Base-by-base conservation (phyloP, 805 yeast genomes). In the Saccharomycopsis capsularis region DNA sequence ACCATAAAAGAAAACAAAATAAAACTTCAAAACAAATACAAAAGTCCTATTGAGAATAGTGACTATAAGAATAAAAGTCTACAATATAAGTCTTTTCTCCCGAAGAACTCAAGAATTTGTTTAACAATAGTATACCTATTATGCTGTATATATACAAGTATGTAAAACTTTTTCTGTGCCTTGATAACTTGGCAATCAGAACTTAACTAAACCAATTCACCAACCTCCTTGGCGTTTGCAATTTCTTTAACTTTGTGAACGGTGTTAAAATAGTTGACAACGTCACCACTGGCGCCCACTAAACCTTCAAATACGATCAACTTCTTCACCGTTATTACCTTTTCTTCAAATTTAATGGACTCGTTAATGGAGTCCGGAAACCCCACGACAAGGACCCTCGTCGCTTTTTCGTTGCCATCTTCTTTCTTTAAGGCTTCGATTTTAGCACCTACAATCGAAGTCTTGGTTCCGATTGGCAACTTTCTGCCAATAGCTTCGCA, bases 311-410 rank as follows among this genome's bases (percentile, higher is more conserved):
- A 34, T 9, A 18, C 25, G 6, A 53, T 25, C 19, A 53, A 32
- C 29, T 42, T 38, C 9, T 47, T 29, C 25, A 48, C 52, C 11
- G 48, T 47, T 4, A 42, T 41, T 18, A 53, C 38, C 25, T 51
- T 51, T 21, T 51, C 50, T 25, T 53, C 56, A 38, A 53, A 53
- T 37, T 53, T 53, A 21, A 53, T 50, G 7, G 52, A 19, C 27
- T 53, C 55, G 3, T 37, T 27, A n/a, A 53, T 51, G 3, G 43
- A 22, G 15, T 35, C 37, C 9, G 56, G 56, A 27, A 53, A 53
- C 11, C 49, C 46, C 15, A 42, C 34, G 5, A 53, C 34, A 22
- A 47, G 23, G 24, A 36, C 29, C 11, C 40, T 41, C 18, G 7
- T 13, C 22, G 22, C 32, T 18, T 25, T 43, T 11, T 4, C 18